Base-by-base conservation (phyloP, 2,329 filamentous ascomycete genomes). In the Malbranchea cinnamomea region DNA sequence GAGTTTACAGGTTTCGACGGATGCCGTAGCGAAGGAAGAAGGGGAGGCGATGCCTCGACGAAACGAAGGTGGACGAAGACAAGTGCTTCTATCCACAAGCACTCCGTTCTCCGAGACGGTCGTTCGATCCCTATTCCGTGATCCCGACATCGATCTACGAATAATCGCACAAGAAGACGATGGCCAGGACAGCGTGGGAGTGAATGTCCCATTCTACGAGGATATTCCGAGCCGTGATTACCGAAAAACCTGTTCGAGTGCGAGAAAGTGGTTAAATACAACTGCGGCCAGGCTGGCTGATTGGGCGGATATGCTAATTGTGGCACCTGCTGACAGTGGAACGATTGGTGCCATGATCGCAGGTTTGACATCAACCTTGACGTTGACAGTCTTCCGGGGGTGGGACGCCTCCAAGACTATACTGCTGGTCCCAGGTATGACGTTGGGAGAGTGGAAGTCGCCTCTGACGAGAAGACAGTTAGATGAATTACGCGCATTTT, bases 361-460 rank as follows among this genome's bases (percentile, higher is more conserved):
- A 31, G 85, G 85, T 30, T 68, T 87, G 34, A 76, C 81, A 2
- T 82, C 82, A 45, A 91, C 76, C 17, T 65, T 92, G 31, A 64
- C 91, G 5, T 65, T 91, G 30, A 78, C 87, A 42, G 71, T 92
- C 1, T 52, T 94, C 28, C 71, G 85, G 30, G 79, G 80, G 33
- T 94, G 85, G 85, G 76, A 91, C 44, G 74, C 78, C 1, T 77
- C 76, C 5, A 93, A 93, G 57, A 79, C 77, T 43, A 78, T 92
- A 17, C 58, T 93, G 28, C 60, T 94, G 34, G 75, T 92, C 5
- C 84, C 85, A 0, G 82, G 81, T 40, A 91, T 94, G 84, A 87
- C 80, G 19, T 73, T 72, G 1, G 68, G 79, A 36, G 84, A 87
- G 73, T 92, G 83, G 83, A 74, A 85, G 48, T 84, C 89, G 45